Base-by-base conservation (phyloP, 1,284 basidiomycete genomes). In the Athelia psychrophila region DNA sequence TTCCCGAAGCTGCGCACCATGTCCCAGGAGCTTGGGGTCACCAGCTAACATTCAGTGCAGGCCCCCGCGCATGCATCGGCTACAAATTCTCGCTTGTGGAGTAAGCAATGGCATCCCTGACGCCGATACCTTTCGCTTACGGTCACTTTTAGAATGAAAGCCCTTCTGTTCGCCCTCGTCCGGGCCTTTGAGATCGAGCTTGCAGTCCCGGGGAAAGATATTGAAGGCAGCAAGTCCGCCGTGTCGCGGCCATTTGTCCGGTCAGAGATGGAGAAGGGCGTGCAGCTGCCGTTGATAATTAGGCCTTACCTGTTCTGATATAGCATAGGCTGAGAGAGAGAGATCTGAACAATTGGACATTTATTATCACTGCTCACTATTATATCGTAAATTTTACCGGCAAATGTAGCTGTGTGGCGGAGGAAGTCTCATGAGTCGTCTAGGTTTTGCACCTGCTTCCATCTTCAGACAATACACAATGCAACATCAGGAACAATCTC, bases 1-100 rank as follows among this genome's bases (percentile, higher is more conserved):
- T 55, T 12, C 58, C 58, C 10, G 54, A 56, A 20, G 58, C 60
- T 18, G 63, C 60, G 22, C 63, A 62, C 40, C 54, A 62, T 1
- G 67, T 79, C 33, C 75, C 75, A 2, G 79, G 80, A 2, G 63
- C 80, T 30, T 81, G 75, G 70, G 75, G 77, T 13, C 75, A 77
- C 56, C 68, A 78, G 30, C 63, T 83, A 50, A 80, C 79, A 22
- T 85, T 85, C 63, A 60, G 79, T 38, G 75, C 73, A 40, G 81
- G 81, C 12, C 74, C 76, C 45, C 65, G 80, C 51, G 75, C 77
- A 45, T 84, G 82, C 64, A 81, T 83, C 52, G 83, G 81, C 4
- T 83, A 76, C 59, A 70, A 74, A 47, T 82, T 84, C 54, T 79
- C 81, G 16, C 57, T 84, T 30, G 71, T 72, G 18, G 81, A 84